Evolutionary conservation across 495 filamentous ascomycete genomes (phyloP).

Genomic region (Patellaria atrata): DNA sequence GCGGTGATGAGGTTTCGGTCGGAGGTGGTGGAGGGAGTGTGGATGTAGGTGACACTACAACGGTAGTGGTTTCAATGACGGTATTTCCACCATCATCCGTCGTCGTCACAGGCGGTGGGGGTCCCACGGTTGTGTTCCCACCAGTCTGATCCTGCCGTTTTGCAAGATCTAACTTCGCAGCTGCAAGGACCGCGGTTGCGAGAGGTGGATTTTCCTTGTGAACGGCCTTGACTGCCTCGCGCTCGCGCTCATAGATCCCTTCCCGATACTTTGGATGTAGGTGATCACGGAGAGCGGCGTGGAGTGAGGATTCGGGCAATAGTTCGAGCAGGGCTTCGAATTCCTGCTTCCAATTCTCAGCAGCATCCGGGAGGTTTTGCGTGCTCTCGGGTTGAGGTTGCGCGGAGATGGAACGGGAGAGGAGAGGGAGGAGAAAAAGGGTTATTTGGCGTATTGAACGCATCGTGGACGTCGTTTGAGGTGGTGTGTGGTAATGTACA

Average conservation of each 20-base stretch:
- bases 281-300: constrained; percentile 29
- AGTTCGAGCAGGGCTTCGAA: constrained; percentile 30
- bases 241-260: constrained; percentile 32
- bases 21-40: background rate
- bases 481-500: too few relatives aligned
- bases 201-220: constrained; percentile 30
- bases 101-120: constrained; percentile 1
- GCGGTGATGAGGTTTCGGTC: background rate
- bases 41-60: background rate
- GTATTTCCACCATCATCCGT: background rate
- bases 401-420: constrained; percentile 3
- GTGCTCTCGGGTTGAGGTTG: constrained; percentile 8
- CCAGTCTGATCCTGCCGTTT: constrained; percentile 19
- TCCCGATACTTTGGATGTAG: constrained; percentile 30
- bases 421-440: constrained; percentile 17
- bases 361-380: constrained; percentile 6
- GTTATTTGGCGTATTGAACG: constrained; percentile 17
- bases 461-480: constrained; percentile 12
- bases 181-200: constrained; percentile 27
- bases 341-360: constrained; percentile 11
- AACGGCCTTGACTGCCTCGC: constrained; percentile 28
- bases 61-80: constrained; percentile 1
- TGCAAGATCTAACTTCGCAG: constrained; percentile 23
- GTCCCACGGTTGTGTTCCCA: constrained; percentile 8
- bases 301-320: constrained; percentile 28